Conservation (phyloP, 192 early-diverging fungal species). For the Thoreauomyces humboldtii region DNA sequence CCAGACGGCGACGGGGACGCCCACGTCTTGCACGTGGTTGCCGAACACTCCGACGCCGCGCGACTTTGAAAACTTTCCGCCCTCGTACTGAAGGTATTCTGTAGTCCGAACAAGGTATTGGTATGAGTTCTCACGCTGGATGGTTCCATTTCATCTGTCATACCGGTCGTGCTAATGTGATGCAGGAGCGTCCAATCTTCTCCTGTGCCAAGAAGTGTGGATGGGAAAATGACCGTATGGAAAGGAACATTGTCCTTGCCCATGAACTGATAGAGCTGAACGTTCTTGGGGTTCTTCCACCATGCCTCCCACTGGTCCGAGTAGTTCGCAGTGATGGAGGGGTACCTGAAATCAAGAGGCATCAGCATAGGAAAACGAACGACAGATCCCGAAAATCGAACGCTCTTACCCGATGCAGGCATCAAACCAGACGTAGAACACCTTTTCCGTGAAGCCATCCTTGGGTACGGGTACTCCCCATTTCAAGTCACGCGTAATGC, state of each 20-base stretch:
- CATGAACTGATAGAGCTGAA: slow-evolving; percentile 99
- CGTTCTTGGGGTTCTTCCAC: slow-evolving; percentile 98
- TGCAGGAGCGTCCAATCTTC: slow-evolving; percentile 92
- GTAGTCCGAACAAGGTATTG: slow-evolving; percentile 7
- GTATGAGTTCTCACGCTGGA: no score
- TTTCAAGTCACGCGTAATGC: slow-evolving; percentile 98
- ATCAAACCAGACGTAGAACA: slow-evolving; percentile 99
- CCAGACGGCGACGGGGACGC: slow-evolving; percentile 90
- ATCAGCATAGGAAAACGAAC: neutral
- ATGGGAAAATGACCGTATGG: slow-evolving; percentile 97
- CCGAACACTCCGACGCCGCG: slow-evolving; percentile 97
- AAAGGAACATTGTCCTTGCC: slow-evolving; percentile 99
- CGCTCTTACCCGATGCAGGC: slow-evolving; percentile 83
- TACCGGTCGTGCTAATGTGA: slow-evolving; percentile 88
- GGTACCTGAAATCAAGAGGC: slow-evolving; percentile 51
- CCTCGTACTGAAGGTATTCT: slow-evolving; percentile 98
- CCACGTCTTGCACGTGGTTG: slow-evolving; percentile 86
- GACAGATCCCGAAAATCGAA: neutral
- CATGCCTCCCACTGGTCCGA: slow-evolving; percentile 92
- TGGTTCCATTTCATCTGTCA: no score
- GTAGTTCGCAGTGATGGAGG: slow-evolving; percentile 96
- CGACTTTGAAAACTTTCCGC: slow-evolving; percentile 95
- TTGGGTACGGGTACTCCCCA: slow-evolving; percentile 96
- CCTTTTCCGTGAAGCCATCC: slow-evolving; percentile 80
- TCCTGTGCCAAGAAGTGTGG: slow-evolving; percentile 75